Conservation (phyloP, 2,329 filamentous ascomycete genomes). For the Akanthomyces muscarius region DNA sequence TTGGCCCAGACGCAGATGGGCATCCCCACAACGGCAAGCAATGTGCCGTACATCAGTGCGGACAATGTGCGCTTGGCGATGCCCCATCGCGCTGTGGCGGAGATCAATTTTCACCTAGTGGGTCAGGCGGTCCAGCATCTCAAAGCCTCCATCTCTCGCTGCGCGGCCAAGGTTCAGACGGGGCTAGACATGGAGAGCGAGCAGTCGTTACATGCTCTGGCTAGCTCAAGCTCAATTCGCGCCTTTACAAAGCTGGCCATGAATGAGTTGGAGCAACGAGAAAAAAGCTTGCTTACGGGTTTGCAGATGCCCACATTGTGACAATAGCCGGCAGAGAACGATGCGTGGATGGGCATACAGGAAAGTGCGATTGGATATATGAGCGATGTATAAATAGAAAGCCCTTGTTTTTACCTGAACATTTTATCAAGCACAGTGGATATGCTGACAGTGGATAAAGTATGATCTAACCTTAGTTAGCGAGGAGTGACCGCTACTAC, state of each 20-base stretch:
- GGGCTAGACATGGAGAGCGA: background rate
- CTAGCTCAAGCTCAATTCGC: background rate
- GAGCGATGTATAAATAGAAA: background rate
- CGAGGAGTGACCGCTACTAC: background rate
- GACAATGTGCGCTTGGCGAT: conserved; percentile 7
- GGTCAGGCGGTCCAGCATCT: conserved; percentile 15
- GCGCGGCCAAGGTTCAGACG: background rate
- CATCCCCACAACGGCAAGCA: background rate
- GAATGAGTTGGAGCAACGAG: background rate
- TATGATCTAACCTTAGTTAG: background rate
- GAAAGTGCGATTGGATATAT: background rate
- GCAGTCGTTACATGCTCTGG: background rate
- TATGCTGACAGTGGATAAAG: background rate
- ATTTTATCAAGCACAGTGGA: background rate
- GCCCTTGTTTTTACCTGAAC: background rate
- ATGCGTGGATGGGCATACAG: background rate
- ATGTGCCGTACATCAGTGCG: conserved; percentile 1
- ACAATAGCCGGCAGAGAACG: background rate
- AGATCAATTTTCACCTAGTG: conserved; percentile 16
- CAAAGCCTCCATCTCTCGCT: conserved; percentile 1
- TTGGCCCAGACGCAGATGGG: background rate
- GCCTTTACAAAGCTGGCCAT: background rate
- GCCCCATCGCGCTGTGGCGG: conserved; percentile 7
- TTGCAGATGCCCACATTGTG: background rate
- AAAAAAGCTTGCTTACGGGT: background rate